Base-by-base conservation (phyloP, 352 stramenopile genomes). In the Globisporangium okanoganense region DNA sequence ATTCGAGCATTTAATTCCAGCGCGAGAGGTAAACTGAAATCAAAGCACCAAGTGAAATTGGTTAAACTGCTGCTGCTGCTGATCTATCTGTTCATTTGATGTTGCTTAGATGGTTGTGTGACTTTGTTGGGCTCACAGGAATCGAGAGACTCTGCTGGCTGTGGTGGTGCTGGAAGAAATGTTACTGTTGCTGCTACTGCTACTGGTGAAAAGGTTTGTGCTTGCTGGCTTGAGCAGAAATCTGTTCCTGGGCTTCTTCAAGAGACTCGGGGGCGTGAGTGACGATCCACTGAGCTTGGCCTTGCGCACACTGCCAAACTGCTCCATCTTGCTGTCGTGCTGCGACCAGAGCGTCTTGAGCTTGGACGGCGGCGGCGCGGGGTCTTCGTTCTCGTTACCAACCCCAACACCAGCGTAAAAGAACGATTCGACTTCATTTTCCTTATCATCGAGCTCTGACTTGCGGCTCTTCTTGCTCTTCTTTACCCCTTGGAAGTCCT, bases 391-490 rank as follows among this genome's bases (percentile, higher is more conserved):
- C 27, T 70, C 70, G 38, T 75, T 75, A 47, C 66, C 62, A 45
- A 57, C 44, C 35, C 5, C 41, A 54, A 4, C 25, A 43, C 38
- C 43, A 48, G 22, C 22, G 35, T 57, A 52, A 58, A 75, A 75
- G 44, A 78, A 75, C 35, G 67, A 73, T 55, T 75, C 61, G 31
- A 75, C 67, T 65, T 78, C 67, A 45, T 72, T 72, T 66, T 72
- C 70, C 36, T 73, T 75, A 49, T 70, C 62, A 41, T 65, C 43
- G 24, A 50, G 49, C 51, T 71, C 54, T 16, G 56, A 72, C 44
- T 56, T 52, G 10, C 51, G 38, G 8, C 43, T 64, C 41, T 66
- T 70, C 36, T 67, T 75, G 40, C 64, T 67, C 51, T 74, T 76
- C 7, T 48, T 5, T 33, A 54, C 65, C 4, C 33, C 36, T 33